Evolutionary conservation across 2,329 filamentous ascomycete species (phyloP).

Genomic region (Ophiocordyceps camponoti-floridani): DNA sequence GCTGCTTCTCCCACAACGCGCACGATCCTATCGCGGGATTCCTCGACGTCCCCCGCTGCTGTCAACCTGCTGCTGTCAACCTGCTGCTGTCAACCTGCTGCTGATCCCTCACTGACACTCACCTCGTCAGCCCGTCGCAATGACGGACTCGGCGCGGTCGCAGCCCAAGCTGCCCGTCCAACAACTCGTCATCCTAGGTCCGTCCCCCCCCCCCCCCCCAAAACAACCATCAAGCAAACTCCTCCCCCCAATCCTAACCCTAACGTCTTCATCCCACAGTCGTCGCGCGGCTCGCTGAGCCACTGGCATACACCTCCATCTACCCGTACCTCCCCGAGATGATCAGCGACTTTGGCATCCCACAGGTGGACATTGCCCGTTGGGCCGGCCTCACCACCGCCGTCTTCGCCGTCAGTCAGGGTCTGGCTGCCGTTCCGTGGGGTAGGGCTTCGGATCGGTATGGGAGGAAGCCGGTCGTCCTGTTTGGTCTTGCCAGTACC

Average conservation of each 20-base stretch:
- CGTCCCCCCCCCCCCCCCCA: slow-evolving; percentile 10
- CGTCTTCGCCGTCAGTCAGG: slow-evolving; percentile 56
- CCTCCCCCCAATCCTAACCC: slow-evolving; percentile 1
- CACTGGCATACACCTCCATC: slow-evolving; percentile 52
- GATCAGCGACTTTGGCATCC: slow-evolving; percentile 61
- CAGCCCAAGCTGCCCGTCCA: slow-evolving; percentile 50
- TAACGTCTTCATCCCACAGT: slow-evolving; percentile 33
- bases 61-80: no score
- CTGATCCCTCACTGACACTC: no score
- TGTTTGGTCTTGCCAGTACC: slow-evolving; percentile 55
- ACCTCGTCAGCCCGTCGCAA: neutral
- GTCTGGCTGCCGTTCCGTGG: slow-evolving; percentile 55
- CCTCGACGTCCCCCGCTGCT: no score
- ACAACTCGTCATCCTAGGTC: slow-evolving; percentile 66
- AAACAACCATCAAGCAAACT: neutral
- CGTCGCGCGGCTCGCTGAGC: slow-evolving; percentile 64
- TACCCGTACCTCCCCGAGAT: slow-evolving; percentile 62
- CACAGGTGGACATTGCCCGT: slow-evolving; percentile 53
- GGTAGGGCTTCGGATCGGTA: slow-evolving; percentile 59
- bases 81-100: no score
- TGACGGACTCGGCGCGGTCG: slow-evolving; percentile 12
- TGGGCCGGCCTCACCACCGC: slow-evolving; percentile 65
- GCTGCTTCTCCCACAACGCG: neutral
- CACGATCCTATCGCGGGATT: no score
- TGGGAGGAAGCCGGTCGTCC: slow-evolving; percentile 68